These are phyloP conservation scores for Acanthamoeba divionensis DNA, from an alignment of 208 protist genomes.

Conservation along the genomic window DNA sequence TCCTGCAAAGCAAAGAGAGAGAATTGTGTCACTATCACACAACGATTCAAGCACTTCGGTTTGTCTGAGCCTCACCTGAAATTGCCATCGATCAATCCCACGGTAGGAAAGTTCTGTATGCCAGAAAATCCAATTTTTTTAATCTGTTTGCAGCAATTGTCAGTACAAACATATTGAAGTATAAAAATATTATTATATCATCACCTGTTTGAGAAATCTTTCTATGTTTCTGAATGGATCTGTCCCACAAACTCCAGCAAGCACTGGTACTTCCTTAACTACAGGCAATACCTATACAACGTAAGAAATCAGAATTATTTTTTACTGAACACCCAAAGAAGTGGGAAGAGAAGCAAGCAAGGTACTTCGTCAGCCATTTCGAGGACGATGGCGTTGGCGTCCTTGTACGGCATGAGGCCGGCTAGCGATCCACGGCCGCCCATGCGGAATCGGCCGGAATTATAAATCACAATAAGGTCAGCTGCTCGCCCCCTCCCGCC, in stretches of 20 bases:
- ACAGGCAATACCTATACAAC: not conserved
- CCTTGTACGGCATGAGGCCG: conserved; percentile 43
- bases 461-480: conserved; percentile 43
- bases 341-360: not conserved
- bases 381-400: conserved; percentile 30
- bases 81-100: conserved; percentile 43
- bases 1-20: not conserved
- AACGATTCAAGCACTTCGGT: no score
- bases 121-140: conserved; percentile 34
- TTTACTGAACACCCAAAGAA: not conserved
- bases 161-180: not conserved
- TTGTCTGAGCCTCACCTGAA: conserved; percentile 33
- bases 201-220: not conserved
- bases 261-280: conserved; percentile 18
- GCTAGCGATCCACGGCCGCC: conserved; percentile 11
- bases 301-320: not conserved
- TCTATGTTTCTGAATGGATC: conserved; percentile 43
- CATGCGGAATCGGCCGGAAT: conserved; percentile 40
- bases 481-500: not conserved
- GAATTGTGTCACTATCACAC: no score
- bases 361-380: conserved; percentile 43
- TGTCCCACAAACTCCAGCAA: not conserved
- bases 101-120: conserved; percentile 48
- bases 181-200: no score
- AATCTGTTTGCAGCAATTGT: not conserved